Evolutionary conservation across 108 stramenopile genomes (phyloP), one percentile per base, ranked within the genome.

Genomic region (Skeletonema tropicum): DNA sequence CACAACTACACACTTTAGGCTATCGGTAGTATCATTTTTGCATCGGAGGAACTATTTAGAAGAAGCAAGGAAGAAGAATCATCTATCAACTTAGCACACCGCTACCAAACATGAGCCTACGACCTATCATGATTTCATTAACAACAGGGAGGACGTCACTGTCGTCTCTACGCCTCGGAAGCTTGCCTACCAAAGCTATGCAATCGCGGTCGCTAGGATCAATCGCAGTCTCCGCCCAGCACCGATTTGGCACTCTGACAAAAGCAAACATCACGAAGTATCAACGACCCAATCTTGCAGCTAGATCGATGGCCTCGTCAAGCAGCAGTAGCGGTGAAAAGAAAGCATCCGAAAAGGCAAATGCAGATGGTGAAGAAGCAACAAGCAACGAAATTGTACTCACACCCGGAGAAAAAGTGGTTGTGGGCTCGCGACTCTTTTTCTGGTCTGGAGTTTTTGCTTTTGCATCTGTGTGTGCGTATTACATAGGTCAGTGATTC

Each of bases 341-440:
- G 52, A 55, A 55, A 55, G 4, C 52, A 55, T 23, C 52, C 17
- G 52, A 55, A 23, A 55, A 55, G 52, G 10, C 52, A 55, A 21
- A 55, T 55, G 23, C 23, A 6, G 23, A 55, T 25, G 7, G 52
- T 62, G 58, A 77, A 49, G 69, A 65, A 57, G 38, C 75, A 66
- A 67, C 64, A 33, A 70, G 82, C 15, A 80, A 83, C 59, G 91
- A 92, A 72, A 90, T 95, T 59, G 86, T 96, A 0, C 78, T 97
- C 62, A 97, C 94, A 9, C 96, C 96, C 9, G 96, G 94, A 1
- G 80, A 97, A 88, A 90, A 95, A 66, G 96, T 97, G 15, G 92
- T 92, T 9, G 96, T 85, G 3, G 91, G 87, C 21, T 80, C 85
- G n/a, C 90, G 90, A 13, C 80, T 95, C 39, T 71, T 81, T 55